These are phyloP conservation scores for Penicillium salamii DNA, from an alignment of 495 filamentous ascomycete species.

Conservation along the genomic window DNA sequence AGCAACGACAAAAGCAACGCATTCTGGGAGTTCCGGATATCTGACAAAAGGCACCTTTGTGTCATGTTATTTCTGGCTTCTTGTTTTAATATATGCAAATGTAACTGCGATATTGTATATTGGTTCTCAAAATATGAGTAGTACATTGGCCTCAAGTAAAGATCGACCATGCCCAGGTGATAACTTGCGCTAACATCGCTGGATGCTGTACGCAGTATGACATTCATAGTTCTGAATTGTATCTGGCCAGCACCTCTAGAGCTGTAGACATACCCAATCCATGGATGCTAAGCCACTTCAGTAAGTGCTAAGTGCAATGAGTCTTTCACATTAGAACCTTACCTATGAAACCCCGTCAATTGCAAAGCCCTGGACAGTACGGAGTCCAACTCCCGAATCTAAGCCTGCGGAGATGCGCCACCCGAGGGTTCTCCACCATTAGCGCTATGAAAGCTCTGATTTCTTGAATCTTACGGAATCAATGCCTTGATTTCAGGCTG, in stretches of 20 bases:
- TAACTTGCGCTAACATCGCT: no score
- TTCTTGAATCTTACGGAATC: neutral
- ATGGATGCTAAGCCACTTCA: no score
- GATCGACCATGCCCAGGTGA: no score
- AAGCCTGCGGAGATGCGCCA: neutral
- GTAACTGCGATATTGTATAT: slow-evolving; percentile 22
- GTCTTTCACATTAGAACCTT: no score
- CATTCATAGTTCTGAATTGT: no score
- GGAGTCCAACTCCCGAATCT: no score
- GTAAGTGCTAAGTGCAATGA: no score
- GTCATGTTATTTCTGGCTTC: slow-evolving; percentile 30
- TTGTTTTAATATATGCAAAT: slow-evolving; percentile 16
- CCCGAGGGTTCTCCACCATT: neutral
- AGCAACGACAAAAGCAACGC: slow-evolving; percentile 23
- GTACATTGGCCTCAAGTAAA: slow-evolving; percentile 8
- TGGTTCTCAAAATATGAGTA: slow-evolving; percentile 24
- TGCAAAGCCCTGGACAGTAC: neutral
- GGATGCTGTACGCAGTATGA: no score
- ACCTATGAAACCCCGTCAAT: neutral
- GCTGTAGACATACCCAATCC: no score
- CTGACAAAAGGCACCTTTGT: slow-evolving; percentile 61
- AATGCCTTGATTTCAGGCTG: neutral
- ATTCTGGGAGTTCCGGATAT: slow-evolving; percentile 77
- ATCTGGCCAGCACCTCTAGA: no score
- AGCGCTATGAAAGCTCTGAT: neutral